A percentile compares a stretch with the other conserved stretches of the same genome.
phyloP scores from a whole-genome alignment of 352 stramenopile species.

The Sclerospora graminicola region DNA sequence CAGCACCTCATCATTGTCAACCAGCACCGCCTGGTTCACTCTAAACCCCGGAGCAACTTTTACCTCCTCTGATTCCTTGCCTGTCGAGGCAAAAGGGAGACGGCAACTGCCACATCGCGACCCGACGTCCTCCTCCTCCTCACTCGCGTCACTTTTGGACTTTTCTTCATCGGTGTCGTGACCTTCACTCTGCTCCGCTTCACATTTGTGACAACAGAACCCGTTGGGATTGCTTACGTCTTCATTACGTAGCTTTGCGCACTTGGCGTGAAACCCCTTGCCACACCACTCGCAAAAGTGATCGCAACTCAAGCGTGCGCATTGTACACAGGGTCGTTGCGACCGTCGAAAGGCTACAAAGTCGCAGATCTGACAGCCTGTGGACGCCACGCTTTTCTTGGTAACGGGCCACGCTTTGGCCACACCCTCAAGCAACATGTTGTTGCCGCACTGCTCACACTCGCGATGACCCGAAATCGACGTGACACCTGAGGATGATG shows the following conservation, averaged over 20 bases:
- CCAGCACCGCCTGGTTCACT: constrained; percentile 75
- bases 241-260: constrained; percentile 37
- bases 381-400: constrained; percentile 39
- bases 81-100: constrained; percentile 36
- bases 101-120: constrained; percentile 58
- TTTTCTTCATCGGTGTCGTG: constrained; percentile 29
- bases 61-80: constrained; percentile 15
- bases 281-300: constrained; percentile 83
- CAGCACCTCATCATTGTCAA: constrained; percentile 80
- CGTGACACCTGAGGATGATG: constrained; percentile 19
- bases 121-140: constrained; percentile 44
- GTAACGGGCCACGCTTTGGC: constrained; percentile 26
- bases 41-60: constrained; percentile 34
- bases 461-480: constrained; percentile 35
- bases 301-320: constrained; percentile 46
- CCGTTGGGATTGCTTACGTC: constrained; percentile 41
- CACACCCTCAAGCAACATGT: constrained; percentile 29
- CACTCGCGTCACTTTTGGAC: constrained; percentile 22
- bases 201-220: constrained; percentile 69
- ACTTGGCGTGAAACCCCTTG: constrained; percentile 70
- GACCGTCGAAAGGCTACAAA: constrained; percentile 65
- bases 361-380: constrained; percentile 72
- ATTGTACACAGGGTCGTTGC: constrained; percentile 57
- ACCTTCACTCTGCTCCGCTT: constrained; percentile 47
- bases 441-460: constrained; percentile 43